Conservation (phyloP, 2,329 filamentous ascomycete genomes). For the Gnomoniopsis smithogilvyi region DNA sequence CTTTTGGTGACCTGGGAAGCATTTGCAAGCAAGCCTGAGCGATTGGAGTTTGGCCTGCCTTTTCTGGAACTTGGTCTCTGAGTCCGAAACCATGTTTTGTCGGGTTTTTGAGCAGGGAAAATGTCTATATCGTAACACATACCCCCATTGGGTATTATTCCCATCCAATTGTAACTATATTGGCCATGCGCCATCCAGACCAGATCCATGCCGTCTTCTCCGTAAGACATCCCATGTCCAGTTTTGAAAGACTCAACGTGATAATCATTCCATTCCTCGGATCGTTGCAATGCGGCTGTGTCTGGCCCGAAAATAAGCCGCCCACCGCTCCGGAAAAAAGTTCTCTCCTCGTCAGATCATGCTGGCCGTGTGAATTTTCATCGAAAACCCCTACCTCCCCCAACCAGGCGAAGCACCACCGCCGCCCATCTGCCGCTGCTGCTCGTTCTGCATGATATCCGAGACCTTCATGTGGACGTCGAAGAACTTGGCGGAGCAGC, state of each 20-base stretch:
- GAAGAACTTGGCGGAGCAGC: slow-evolving; percentile 97
- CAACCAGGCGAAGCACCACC: slow-evolving; percentile 43
- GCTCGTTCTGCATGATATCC: slow-evolving; percentile 92
- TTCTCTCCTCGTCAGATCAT: too few relatives aligned
- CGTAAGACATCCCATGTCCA: not conserved
- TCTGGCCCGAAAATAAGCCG: too few relatives aligned
- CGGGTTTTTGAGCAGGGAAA: slow-evolving; percentile 9
- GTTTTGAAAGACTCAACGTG: not conserved
- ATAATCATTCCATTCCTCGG: not conserved
- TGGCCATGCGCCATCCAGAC: not conserved
- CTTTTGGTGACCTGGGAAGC: not conserved
- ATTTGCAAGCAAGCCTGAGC: slow-evolving; percentile 8
- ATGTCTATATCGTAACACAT: slow-evolving; percentile 16
- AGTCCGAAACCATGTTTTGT: not conserved
- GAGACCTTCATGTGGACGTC: slow-evolving; percentile 97
- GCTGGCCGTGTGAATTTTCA: too few relatives aligned
- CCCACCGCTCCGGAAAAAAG: too few relatives aligned
- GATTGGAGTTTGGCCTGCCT: slow-evolving; percentile 12
- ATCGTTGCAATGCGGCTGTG: not conserved
- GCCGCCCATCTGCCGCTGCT: slow-evolving; percentile 60
- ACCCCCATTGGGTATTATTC: not conserved
- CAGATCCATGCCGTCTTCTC: not conserved
- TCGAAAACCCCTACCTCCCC: not conserved
- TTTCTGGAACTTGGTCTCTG: not conserved
- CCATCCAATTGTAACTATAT: not conserved